phyloP scores from a whole-genome alignment of 2,329 filamentous ascomycete species.

The Penicillium sp. region DNA sequence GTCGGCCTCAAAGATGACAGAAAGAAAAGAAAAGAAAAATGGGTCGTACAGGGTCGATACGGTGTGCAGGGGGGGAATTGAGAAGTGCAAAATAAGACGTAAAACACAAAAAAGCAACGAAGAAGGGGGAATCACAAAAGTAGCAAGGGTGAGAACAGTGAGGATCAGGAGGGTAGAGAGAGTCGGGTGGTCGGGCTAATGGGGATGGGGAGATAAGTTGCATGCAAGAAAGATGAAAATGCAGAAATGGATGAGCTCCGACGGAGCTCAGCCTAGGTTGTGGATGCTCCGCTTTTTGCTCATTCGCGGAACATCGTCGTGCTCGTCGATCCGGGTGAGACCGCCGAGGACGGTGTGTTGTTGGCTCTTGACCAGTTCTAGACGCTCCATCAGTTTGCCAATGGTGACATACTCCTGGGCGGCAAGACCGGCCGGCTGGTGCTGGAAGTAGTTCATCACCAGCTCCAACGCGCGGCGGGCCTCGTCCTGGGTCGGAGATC shows the following conservation, averaged over 20 bases:
- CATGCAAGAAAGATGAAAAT: neutral
- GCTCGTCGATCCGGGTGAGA: slow-evolving; percentile 45
- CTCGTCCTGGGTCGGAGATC: slow-evolving; percentile 77
- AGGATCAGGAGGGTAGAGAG: neutral
- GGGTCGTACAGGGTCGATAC: neutral
- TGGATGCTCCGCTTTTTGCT: slow-evolving; percentile 50
- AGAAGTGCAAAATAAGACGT: neutral
- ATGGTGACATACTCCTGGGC: slow-evolving; percentile 78
- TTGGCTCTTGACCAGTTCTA: slow-evolving; percentile 63
- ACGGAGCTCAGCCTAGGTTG: slow-evolving; percentile 36
- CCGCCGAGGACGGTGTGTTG: slow-evolving; percentile 42
- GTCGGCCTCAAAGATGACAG: slow-evolving; percentile 1
- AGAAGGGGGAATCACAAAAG: slow-evolving; percentile 8
- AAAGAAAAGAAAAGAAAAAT: neutral
- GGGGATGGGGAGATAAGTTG: neutral
- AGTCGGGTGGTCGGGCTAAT: too few relatives aligned
- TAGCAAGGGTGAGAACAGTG: neutral
- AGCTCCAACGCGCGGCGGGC: slow-evolving; percentile 77
- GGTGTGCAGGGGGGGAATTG: neutral
- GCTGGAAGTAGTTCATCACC: slow-evolving; percentile 76
- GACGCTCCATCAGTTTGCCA: slow-evolving; percentile 79
- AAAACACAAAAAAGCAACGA: slow-evolving; percentile 2
- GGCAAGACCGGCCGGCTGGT: slow-evolving; percentile 65
- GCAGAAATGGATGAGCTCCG: too few relatives aligned
- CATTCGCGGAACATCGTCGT: slow-evolving; percentile 41